phyloP scores from a whole-genome alignment of 768 basidiomycete species.

The Megacollybia marginata region DNA sequence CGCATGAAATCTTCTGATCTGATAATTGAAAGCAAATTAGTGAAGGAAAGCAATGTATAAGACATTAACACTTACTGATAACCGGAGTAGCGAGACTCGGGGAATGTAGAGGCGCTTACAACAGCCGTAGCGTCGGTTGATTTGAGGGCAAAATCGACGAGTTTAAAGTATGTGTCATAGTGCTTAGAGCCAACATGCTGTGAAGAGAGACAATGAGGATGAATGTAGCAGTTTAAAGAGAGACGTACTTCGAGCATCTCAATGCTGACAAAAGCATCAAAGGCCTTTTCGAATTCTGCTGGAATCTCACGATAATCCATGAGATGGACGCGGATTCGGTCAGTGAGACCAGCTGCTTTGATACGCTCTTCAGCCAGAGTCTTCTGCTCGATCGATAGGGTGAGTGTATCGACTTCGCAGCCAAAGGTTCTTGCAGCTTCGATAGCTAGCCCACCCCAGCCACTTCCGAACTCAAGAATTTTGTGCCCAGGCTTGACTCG shows the following conservation, averaged over 20 bases:
- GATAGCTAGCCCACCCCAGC: conserved; percentile 92
- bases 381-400: conserved; percentile 84
- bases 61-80: conserved; percentile 51
- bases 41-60: background rate
- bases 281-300: conserved; percentile 72
- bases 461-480: conserved; percentile 84
- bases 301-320: conserved; percentile 89
- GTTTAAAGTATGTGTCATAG: conserved; percentile 67
- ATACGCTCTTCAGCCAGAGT: conserved; percentile 81
- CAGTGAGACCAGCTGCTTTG: conserved; percentile 58
- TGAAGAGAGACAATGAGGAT: background rate
- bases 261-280: conserved; percentile 70
- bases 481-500: conserved; percentile 74
- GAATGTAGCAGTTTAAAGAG: background rate
- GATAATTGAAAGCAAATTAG: conserved; percentile 2
- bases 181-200: conserved; percentile 48
- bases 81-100: conserved; percentile 56
- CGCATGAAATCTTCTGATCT: conserved; percentile 82
- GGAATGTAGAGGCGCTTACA: conserved; percentile 64
- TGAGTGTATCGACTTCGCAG: conserved; percentile 86
- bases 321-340: conserved; percentile 75
- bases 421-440: conserved; percentile 68
- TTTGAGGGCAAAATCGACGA: conserved; percentile 74
- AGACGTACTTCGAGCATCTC: conserved; percentile 70
- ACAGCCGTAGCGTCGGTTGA: conserved; percentile 59